Evolutionary conservation across 129 eudicot species (phyloP).

Genomic region (Flaveria robusta): DNA sequence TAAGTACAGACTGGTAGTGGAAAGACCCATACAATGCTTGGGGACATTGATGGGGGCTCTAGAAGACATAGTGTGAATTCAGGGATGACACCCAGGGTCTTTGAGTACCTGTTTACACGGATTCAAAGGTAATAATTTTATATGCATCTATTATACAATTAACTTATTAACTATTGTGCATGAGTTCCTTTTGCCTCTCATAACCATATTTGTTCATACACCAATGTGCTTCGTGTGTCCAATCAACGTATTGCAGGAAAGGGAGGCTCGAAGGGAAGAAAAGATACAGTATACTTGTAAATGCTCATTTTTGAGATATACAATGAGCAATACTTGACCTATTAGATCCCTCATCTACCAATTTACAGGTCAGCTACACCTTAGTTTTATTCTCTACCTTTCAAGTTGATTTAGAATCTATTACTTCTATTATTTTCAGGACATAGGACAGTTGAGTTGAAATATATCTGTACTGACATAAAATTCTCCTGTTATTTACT

Average conservation of each 20-base stretch:
- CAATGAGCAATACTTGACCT: slow-evolving; percentile 97
- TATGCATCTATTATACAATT: background rate
- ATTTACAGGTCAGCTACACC: slow-evolving; percentile 65
- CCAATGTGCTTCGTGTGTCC: slow-evolving; percentile 13
- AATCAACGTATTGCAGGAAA: slow-evolving; percentile 55
- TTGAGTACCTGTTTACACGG: slow-evolving; percentile 89
- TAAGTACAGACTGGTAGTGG: slow-evolving; percentile 93
- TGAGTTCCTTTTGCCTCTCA: background rate
- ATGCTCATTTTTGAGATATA: slow-evolving; percentile 94
- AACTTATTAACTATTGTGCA: background rate
- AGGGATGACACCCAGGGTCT: slow-evolving; percentile 99
- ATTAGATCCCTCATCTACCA: slow-evolving; percentile 82
- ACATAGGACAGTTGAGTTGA: slow-evolving; percentile 2
- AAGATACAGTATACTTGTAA: slow-evolving; percentile 79
- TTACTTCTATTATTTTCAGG: slow-evolving; percentile 12
- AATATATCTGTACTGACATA: slow-evolving; percentile 12
- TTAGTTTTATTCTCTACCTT: slow-evolving; percentile 8
- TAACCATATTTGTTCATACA: background rate
- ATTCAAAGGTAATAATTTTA: slow-evolving; percentile 69
- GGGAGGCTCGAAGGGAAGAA: slow-evolving; percentile 93
- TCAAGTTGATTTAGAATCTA: slow-evolving; percentile 11
- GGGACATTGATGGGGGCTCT: slow-evolving; percentile 95
- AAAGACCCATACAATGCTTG: slow-evolving; percentile 98
- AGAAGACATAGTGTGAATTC: slow-evolving; percentile 95
- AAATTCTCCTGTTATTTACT: background rate